These are phyloP conservation scores for Volvox africanus DNA, from an alignment of 139 green algal species.

Conservation along the genomic window DNA sequence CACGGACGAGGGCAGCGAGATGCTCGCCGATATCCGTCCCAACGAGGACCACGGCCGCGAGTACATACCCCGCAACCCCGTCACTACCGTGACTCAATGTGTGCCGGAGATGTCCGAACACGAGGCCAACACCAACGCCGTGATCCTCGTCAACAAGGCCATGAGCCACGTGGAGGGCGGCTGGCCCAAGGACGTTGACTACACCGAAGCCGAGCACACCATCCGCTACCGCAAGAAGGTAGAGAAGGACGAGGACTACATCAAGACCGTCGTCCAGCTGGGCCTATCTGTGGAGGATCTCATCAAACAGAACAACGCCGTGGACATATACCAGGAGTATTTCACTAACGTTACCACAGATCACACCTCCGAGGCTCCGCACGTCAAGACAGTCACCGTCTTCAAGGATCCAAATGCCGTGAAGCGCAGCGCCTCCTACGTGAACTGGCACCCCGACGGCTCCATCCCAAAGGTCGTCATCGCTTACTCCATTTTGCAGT, in stretches of 20 bases:
- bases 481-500: slow-evolving; percentile 87
- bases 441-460: slow-evolving; percentile 90
- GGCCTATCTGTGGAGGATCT: slow-evolving; percentile 81
- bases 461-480: slow-evolving; percentile 75
- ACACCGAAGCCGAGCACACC: slow-evolving; percentile 88
- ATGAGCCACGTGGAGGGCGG: slow-evolving; percentile 93
- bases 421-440: slow-evolving; percentile 74
- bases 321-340: slow-evolving; percentile 98
- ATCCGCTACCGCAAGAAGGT: slow-evolving; percentile 88
- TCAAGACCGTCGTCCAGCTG: slow-evolving; percentile 82
- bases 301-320: slow-evolving; percentile 94
- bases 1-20: slow-evolving; percentile 84
- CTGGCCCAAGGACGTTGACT: slow-evolving; percentile 96
- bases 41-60: slow-evolving; percentile 86
- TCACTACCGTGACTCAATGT: slow-evolving; percentile 79
- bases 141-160: slow-evolving; percentile 78
- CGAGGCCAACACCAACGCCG: slow-evolving; percentile 87
- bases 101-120: slow-evolving; percentile 90
- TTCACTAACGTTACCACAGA: slow-evolving; percentile 75
- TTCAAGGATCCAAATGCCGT: slow-evolving; percentile 84
- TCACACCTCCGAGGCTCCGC: slow-evolving; percentile 75
- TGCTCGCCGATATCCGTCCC: slow-evolving; percentile 90
- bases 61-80: slow-evolving; percentile 81
- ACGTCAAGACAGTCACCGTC: slow-evolving; percentile 85
- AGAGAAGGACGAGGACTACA: slow-evolving; percentile 98